Base-by-base conservation (phyloP, 441 rosid genomes). In the Jatropha multifida region DNA sequence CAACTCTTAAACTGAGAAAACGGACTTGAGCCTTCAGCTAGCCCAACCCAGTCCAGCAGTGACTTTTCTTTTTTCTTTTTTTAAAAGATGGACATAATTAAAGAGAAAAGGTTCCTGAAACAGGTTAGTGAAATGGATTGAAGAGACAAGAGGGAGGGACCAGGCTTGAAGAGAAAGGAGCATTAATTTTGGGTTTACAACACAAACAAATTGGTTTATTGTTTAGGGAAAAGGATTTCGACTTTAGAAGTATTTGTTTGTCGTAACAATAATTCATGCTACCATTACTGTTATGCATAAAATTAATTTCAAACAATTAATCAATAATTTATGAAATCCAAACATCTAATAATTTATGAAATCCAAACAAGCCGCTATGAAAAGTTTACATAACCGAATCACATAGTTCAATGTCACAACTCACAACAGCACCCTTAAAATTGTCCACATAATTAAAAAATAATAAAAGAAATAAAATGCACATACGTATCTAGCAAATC, bases 391-490 rank as follows among this genome's bases (percentile, higher is more conserved):
- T 1, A 51, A 69, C 72, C 74, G 74, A 72, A 78, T 65, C 79
- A 74, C 74, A 77, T 32, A 64, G 65, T 77, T 67, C 77, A 78
- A 48, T 66, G 69, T 26, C 51, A 68, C 77, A 72, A 75, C 48
- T 75, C 75, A 77, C 13, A 51, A 72, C 71, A 69, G 67, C 75
- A 52, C 73, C 70, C 71, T 68, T 52, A 54, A 76, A 71, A 77
- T 62, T 56, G 74, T 75, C 74, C 77, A 40, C 20, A 56, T 32
- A 18, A 38, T 12, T 13, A 27, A 58, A 73, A 74, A 1, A 42
- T 14, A 4, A 4, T 48, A 74, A 51, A 18, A 6, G 58, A 46
- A 20, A 52, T 51, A 37, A 11, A 18, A 81, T 61, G 55, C 15
- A 76, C 15, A 76, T 71, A 54, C 75, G 75, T 67, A 59, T 71